A percentile compares a stretch with the other conserved stretches of the same genome.
Evolutionary conservation across 306 rosid genomes (phyloP).

Genomic region (Medicago ruthenica): DNA sequence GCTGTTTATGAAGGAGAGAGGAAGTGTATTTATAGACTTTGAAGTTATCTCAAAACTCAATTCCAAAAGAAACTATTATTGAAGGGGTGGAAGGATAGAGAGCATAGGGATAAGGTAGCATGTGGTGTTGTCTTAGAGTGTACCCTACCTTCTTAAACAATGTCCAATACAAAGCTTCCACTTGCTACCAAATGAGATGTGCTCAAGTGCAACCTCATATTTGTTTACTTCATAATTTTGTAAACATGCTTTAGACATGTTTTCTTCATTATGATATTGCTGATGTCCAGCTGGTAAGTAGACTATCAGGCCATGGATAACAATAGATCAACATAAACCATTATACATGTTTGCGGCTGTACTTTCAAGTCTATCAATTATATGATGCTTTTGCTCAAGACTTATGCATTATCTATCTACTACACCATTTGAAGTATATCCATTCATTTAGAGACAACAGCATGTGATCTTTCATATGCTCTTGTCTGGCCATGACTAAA

Average conservation of each 20-base stretch:
- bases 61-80: not conserved
- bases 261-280: not conserved
- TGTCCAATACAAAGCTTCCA: not conserved
- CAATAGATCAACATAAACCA: not conserved
- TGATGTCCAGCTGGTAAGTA: not conserved
- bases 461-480: slow-evolving; percentile 45
- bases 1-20: not conserved
- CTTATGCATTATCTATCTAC: not conserved
- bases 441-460: slow-evolving; percentile 12
- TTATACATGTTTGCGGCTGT: not conserved
- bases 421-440: not conserved
- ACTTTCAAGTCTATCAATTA: not conserved
- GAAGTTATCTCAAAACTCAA: not conserved
- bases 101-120: not conserved
- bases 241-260: not conserved
- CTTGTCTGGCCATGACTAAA: slow-evolving; percentile 15
- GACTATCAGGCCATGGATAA: not conserved
- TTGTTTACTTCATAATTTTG: not conserved
- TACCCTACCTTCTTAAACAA: not conserved
- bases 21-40: not conserved
- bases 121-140: not conserved
- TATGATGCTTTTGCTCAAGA: not conserved
- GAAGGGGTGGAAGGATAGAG: not conserved
- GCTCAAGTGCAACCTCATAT: not conserved
- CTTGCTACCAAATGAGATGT: not conserved